phyloP scores from a whole-genome alignment of 805 yeast genomes.

The Tetrapisispora pingtungensis region DNA sequence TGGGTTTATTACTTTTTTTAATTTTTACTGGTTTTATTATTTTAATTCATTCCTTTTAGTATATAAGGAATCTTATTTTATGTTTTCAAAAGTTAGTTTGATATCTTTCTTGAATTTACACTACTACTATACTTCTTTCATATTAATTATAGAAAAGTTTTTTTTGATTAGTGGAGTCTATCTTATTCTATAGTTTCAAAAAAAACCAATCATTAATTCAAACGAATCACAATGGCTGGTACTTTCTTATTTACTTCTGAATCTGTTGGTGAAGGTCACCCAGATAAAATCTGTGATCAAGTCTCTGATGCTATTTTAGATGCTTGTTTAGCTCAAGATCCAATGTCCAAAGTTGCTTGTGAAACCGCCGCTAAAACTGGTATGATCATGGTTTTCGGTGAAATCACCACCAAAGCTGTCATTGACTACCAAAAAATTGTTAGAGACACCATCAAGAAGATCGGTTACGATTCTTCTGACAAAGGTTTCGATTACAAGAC shows the following conservation, averaged over 20 bases:
- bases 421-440: constrained; percentile 95
- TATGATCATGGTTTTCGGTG: constrained; percentile 99
- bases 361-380: constrained; percentile 99
- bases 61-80: background rate
- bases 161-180: no score
- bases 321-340: constrained; percentile 93
- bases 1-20: background rate
- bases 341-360: constrained; percentile 97
- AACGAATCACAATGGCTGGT: constrained; percentile 14
- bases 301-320: constrained; percentile 96
- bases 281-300: constrained; percentile 96
- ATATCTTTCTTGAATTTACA: no score
- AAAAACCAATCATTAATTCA: background rate
- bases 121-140: no score
- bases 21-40: background rate
- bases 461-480: constrained; percentile 91
- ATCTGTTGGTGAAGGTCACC: constrained; percentile 92
- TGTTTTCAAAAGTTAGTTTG: no score
- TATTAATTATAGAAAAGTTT: no score
- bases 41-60: no score
- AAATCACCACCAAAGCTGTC: constrained; percentile 92
- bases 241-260: constrained; percentile 69
- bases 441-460: constrained; percentile 96
- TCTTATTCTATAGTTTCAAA: no score
- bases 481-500: constrained; percentile 99